A percentile compares a stretch with the other conserved stretches of the same genome.
phyloP scores from a whole-genome alignment of 2,329 filamentous ascomycete species.

The Nothophoma quercina region DNA sequence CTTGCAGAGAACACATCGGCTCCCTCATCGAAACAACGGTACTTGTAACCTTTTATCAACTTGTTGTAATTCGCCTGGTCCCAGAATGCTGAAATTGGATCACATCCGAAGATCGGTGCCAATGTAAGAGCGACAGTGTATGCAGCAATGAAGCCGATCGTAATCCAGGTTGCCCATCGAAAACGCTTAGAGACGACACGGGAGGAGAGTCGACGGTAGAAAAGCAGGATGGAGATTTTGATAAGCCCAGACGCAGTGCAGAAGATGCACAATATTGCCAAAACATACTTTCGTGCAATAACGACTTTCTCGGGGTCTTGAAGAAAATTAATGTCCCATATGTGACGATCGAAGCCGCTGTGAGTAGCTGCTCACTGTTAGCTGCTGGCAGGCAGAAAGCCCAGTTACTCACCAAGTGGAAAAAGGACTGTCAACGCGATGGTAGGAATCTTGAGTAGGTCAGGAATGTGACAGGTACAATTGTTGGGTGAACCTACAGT shows the following conservation, averaged over 20 bases:
- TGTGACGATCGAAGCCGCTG: conserved; percentile 34
- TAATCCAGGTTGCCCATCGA: conserved; percentile 34
- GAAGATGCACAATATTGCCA: conserved; percentile 38
- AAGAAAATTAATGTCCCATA: conserved; percentile 35
- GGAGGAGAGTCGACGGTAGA: conserved; percentile 40
- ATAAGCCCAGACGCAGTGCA: conserved; percentile 38
- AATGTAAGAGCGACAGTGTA: conserved; percentile 39
- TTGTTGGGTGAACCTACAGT: conserved; percentile 23
- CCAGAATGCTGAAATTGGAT: conserved; percentile 43
- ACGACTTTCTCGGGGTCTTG: conserved; percentile 20
- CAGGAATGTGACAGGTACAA: too few species aligned
- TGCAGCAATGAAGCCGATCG: conserved; percentile 36
- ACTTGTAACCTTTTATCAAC: conserved; percentile 32
- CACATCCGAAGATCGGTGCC: conserved; percentile 39
- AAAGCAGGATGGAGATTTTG: conserved; percentile 46
- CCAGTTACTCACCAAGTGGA: conserved; percentile 26
- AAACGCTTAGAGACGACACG: conserved; percentile 36
- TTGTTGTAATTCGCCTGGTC: conserved; percentile 33
- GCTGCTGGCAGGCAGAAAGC: background rate
- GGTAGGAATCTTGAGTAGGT: conserved; percentile 21
- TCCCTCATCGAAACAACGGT: conserved; percentile 43
- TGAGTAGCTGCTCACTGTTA: conserved; percentile 25
- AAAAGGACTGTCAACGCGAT: conserved; percentile 31
- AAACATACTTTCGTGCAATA: conserved; percentile 34
- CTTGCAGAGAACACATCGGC: conserved; percentile 39